Evolutionary conservation across 129 eudicot species (phyloP), one percentile per base, ranked within the genome.

Genomic region (Saussurea involucrata): DNA sequence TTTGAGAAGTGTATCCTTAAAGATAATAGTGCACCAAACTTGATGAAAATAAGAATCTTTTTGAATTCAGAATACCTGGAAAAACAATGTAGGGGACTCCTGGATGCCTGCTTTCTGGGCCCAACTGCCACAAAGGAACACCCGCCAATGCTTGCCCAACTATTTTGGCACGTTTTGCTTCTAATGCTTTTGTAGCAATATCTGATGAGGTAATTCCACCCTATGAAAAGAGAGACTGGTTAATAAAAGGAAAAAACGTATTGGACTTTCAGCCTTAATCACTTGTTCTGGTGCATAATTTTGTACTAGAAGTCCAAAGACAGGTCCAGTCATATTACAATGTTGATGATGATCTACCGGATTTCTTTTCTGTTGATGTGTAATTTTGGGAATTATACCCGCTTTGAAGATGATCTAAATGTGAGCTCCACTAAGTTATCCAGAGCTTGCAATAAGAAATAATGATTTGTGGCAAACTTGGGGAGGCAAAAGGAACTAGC

Each of bases 181-280:
- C 95, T 67, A 95, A 85, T 53, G 99, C 97, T 84, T 87, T 95
- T 44, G 99, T 95, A 63, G 99, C 99, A 61, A 92, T 89, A 79
- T 95, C 99, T 37, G 99, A 95, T 65, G 99, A 95, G 20, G 99
- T 95, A 44, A 95, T 92, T 78, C 99, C 99, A 58, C 99, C 99
- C 99, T 95, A 83, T 61, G 71, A 77, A 65, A 82, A 73, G 20
- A 66, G 24, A 73, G 63, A n/a, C 31, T 11, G 36, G 71, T 63
- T 71, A 72, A 65, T 49, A 72, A 3, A 25, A 63, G 65, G 17
- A 57, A 76, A 22, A 22, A 49, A 28, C 31, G 24, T 57, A 76
- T 46, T 76, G 36, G 42, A 74, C 24, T 20, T 34, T 24, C 24
- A 61, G 63, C 68, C 12, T 55, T 17, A 13, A 33, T 57, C 68